phyloP scores from a whole-genome alignment of 2,329 filamentous ascomycete genomes.

The Ophiostoma ulmi region DNA sequence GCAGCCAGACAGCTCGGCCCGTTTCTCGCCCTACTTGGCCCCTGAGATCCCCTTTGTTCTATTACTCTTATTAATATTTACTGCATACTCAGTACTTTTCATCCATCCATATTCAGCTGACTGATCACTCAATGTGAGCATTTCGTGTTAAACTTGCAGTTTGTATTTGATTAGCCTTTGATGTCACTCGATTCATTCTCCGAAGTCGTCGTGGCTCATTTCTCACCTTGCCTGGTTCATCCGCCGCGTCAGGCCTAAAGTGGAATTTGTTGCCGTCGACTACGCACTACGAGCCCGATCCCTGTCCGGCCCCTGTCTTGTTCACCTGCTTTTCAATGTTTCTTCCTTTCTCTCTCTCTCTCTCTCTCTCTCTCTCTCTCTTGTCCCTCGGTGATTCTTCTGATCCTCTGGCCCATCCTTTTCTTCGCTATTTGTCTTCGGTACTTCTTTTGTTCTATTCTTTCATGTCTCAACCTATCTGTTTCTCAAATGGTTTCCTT shows the following conservation, averaged over 20 bases:
- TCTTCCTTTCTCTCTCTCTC: background rate
- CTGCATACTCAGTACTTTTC: background rate
- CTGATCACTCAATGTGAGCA: background rate
- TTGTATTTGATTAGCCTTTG: background rate
- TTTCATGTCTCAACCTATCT: background rate
- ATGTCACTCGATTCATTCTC: background rate
- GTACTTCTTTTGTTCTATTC: background rate
- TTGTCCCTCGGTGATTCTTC: background rate
- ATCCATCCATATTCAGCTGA: background rate
- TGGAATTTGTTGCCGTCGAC: conserved; percentile 2
- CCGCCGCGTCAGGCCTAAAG: background rate
- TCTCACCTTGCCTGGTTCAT: background rate
- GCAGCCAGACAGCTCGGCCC: background rate
- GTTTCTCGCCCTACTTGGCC: background rate
- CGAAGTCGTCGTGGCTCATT: background rate
- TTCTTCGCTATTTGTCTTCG: background rate
- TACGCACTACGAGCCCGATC: conserved; percentile 6
- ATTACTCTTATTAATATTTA: conserved; percentile 1
- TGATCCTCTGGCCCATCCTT: background rate
- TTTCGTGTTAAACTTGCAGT: too few species aligned
- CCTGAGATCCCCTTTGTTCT: background rate
- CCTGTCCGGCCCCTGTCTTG: conserved; percentile 1
- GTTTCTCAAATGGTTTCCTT: background rate
- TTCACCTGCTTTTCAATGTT: background rate
- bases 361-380: background rate